Evolutionary conservation across 1,284 basidiomycete species (phyloP).

Genomic region (Ceratobasidium sp.): DNA sequence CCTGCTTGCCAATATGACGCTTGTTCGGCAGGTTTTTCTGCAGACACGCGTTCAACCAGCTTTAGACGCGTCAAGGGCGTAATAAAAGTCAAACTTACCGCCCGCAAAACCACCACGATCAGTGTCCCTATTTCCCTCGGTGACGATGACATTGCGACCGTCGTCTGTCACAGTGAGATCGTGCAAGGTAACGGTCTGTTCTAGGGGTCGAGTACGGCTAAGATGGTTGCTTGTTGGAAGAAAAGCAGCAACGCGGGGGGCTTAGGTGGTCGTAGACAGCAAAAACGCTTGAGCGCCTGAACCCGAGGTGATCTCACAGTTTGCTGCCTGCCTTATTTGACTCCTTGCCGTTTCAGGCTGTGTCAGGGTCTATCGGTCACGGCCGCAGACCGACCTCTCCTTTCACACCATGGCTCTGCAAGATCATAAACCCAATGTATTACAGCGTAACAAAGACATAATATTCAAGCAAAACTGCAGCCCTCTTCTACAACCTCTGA

Average conservation of each 20-base stretch:
- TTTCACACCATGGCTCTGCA: not conserved
- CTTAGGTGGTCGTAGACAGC: conserved; percentile 24
- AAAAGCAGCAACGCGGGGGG: not conserved
- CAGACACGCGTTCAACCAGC: not conserved
- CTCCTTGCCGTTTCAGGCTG: conserved; percentile 29
- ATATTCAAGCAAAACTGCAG: not conserved
- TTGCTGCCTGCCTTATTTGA: conserved; percentile 20
- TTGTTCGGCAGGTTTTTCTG: conserved; percentile 95
- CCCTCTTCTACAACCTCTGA: conserved; percentile 73
- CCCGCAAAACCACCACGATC: conserved; percentile 93
- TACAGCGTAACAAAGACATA: not conserved
- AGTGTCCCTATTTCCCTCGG: conserved; percentile 90
- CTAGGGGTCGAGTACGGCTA: not conserved
- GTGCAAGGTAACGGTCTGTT: not conserved
- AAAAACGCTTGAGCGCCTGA: conserved; percentile 29
- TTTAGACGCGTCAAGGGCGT: not conserved
- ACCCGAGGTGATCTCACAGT: conserved; percentile 11
- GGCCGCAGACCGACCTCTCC: not conserved
- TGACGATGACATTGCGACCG: conserved; percentile 46
- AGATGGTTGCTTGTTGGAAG: not conserved
- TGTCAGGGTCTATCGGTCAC: conserved; percentile 18
- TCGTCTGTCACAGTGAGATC: not conserved
- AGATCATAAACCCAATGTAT: conserved; percentile 24
- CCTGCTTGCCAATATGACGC: conserved; percentile 95
- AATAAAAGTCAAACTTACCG: conserved; percentile 63